phyloP scores from a whole-genome alignment of 192 early-diverging fungal genomes.

The Physocladia obscura region DNA sequence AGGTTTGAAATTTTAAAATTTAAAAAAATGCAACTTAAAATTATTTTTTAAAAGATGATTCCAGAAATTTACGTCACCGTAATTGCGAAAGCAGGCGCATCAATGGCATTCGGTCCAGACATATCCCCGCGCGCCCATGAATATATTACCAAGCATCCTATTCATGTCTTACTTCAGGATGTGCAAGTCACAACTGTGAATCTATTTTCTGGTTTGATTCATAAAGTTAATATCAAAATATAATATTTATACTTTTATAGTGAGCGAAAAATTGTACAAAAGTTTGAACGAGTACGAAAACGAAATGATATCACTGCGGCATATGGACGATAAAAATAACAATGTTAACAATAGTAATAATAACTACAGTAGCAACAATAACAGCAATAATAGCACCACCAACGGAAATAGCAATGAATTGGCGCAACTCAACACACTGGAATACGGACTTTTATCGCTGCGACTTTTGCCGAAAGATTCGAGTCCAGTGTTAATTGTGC shows the following conservation, averaged over 20 bases:
- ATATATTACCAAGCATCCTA: conserved; percentile 31
- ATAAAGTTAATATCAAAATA: neutral
- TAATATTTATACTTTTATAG: neutral
- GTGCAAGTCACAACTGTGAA: conserved; percentile 39
- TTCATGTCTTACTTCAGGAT: conserved; percentile 48
- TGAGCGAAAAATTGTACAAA: conserved; percentile 44
- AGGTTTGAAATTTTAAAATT: neutral
- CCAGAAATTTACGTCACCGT: conserved; percentile 50
- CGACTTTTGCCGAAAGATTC: conserved; percentile 38
- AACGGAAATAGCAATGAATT: conserved; percentile 1
- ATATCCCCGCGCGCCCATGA: conserved; percentile 29
- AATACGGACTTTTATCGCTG: conserved; percentile 41
- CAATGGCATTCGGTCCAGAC: conserved; percentile 32
- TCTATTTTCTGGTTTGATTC: conserved; percentile 13
- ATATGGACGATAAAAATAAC: conserved; percentile 14
- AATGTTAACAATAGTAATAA: neutral
- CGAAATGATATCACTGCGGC: conserved; percentile 34
- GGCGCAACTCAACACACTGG: conserved; percentile 30
- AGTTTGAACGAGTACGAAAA: conserved; percentile 49
- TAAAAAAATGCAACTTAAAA: conserved; percentile 1
- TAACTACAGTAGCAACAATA: neutral
- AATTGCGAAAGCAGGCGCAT: conserved; percentile 43
- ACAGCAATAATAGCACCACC: neutral
- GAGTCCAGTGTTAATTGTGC: conserved; percentile 40
- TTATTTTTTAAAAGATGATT: conserved; percentile 13